phyloP scores from a whole-genome alignment of 768 basidiomycete genomes.

The Leucocoprinus birnbaumii region DNA sequence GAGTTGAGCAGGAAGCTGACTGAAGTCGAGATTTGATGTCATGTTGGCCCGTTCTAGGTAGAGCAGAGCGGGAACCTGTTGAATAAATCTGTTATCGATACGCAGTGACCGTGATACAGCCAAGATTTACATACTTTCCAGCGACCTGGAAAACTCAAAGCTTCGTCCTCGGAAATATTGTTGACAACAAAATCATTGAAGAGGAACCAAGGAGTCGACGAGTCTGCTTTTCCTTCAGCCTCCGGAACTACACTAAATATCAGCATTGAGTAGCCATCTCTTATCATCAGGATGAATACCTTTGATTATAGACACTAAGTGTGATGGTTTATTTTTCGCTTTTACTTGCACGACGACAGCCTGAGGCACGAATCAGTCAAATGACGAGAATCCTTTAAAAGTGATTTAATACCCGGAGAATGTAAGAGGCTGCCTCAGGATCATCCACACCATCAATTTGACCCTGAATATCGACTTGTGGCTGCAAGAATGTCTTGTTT shows the following conservation, averaged over 20 bases:
- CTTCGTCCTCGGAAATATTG: constrained; percentile 83
- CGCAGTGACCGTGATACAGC: no score
- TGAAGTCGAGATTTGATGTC: constrained; percentile 56
- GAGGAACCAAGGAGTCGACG: constrained; percentile 74
- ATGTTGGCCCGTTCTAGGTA: constrained; percentile 80
- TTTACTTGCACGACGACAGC: constrained; percentile 80
- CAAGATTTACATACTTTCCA: no score
- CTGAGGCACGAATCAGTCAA: constrained; percentile 33
- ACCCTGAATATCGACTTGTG: constrained; percentile 54
- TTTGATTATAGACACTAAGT: constrained; percentile 87
- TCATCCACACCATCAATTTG: constrained; percentile 61
- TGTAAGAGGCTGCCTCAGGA: constrained; percentile 55
- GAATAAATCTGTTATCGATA: neutral
- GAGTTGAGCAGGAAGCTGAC: constrained; percentile 56
- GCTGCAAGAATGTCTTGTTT: constrained; percentile 55
- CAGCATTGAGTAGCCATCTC: neutral
- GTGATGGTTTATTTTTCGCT: constrained; percentile 67
- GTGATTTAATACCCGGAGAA: constrained; percentile 57
- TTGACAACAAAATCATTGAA: constrained; percentile 97
- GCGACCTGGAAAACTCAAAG: constrained; percentile 77
- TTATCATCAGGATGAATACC: constrained; percentile 39
- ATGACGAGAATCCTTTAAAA: neutral
- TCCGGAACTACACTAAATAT: constrained; percentile 56
- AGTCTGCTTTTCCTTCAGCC: constrained; percentile 41
- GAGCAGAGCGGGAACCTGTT: constrained; percentile 82